These are phyloP conservation scores for Pelagophyceae sp. DNA, from an alignment of 352 stramenopile species.

Conservation along the genomic window DNA sequence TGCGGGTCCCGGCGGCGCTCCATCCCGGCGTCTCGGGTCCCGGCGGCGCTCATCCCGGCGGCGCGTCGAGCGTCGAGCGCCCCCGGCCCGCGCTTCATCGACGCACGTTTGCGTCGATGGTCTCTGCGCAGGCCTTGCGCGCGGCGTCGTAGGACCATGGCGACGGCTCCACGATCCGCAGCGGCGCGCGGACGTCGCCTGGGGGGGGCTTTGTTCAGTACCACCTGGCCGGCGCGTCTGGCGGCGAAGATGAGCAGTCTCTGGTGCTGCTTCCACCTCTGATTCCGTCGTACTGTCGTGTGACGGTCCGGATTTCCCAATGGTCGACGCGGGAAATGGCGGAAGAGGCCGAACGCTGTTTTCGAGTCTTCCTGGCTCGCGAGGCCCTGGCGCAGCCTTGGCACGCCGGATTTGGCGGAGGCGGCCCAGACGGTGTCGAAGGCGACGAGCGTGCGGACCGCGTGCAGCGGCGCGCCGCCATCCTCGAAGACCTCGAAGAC, in stretches of 20 bases:
- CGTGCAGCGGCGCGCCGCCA: slow-evolving; percentile 28
- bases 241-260: no score
- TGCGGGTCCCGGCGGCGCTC: not conserved
- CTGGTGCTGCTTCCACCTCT: no score
- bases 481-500: slow-evolving; percentile 39
- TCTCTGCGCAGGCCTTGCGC: not conserved
- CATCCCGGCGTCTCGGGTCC: no score
- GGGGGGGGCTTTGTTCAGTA: no score
- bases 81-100: no score
- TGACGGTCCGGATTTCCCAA: no score
- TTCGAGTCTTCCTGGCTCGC: not conserved
- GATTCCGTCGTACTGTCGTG: no score
- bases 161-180: slow-evolving; percentile 7
- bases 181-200: slow-evolving; percentile 25
- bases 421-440: slow-evolving; percentile 33
- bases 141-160: not conserved
- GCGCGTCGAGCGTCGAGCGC: no score
- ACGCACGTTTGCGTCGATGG: no score
- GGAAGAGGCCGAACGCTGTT: slow-evolving; percentile 35
- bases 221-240: no score
- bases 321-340: no score
- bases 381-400: slow-evolving; percentile 20
- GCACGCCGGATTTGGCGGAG: slow-evolving; percentile 32
- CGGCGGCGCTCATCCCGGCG: no score
- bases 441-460: slow-evolving; percentile 39